These are phyloP conservation scores for Hypoxylon sp. DNA, from an alignment of 2,329 filamentous ascomycete genomes.

Conservation along the genomic window DNA sequence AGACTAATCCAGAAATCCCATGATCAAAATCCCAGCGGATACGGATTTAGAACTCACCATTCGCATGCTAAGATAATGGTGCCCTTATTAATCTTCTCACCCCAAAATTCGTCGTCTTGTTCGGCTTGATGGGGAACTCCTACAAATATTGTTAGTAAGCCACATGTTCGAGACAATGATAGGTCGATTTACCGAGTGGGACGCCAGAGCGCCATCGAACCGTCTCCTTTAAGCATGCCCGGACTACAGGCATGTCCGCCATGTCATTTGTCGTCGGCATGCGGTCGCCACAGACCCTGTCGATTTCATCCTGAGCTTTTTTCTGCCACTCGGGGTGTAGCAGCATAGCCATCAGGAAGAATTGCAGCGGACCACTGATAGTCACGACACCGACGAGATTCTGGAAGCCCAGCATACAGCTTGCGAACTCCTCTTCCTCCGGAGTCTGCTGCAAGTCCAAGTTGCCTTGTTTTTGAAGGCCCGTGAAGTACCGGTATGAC, in stretches of 20 bases:
- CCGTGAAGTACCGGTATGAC: constrained; percentile 62
- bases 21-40: not conserved
- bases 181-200: constrained; percentile 57
- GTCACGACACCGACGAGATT: constrained; percentile 65
- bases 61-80: constrained; percentile 64
- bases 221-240: constrained; percentile 69
- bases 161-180: not conserved
- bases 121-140: constrained; percentile 65
- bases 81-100: constrained; percentile 62
- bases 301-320: constrained; percentile 68
- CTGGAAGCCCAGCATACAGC: constrained; percentile 65
- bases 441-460: constrained; percentile 55
- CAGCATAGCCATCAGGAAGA: constrained; percentile 66
- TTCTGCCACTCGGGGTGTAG: constrained; percentile 65
- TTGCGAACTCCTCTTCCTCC: constrained; percentile 60
- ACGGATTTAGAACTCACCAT: constrained; percentile 55
- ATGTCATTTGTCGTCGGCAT: constrained; percentile 65
- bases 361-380: constrained; percentile 62
- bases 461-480: constrained; percentile 57
- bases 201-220: constrained; percentile 70
- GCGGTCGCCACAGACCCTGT: constrained; percentile 65
- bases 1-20: not conserved
- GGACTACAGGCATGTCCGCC: constrained; percentile 63
- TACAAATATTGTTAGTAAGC: constrained; percentile 34
- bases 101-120: constrained; percentile 59